Conservation (phyloP, 2,329 filamentous ascomycete species). For the Cercospora zeae-maydis region DNA sequence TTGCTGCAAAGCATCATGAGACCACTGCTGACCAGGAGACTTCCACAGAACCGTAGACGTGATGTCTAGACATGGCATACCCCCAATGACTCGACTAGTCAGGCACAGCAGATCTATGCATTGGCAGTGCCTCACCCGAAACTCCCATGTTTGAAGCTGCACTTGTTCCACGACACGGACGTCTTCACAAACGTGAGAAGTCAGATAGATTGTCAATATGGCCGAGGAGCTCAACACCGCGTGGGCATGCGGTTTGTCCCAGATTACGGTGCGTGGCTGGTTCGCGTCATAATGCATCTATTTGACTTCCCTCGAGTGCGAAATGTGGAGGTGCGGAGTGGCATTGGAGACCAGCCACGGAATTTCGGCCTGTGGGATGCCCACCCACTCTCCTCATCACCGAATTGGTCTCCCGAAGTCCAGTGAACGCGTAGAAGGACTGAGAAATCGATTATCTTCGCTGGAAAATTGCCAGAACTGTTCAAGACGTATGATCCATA, state of each 20-base stretch:
- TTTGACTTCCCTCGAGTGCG: background rate
- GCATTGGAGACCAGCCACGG: background rate
- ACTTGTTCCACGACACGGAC: background rate
- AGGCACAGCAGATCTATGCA: background rate
- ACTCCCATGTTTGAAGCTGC: background rate
- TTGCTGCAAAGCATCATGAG: background rate
- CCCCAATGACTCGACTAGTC: conserved; percentile 5
- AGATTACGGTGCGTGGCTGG: background rate
- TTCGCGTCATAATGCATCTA: background rate
- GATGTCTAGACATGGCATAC: background rate
- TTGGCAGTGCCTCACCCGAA: background rate
- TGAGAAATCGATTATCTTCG: too few relatives aligned
- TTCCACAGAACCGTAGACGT: background rate
- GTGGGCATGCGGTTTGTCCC: background rate
- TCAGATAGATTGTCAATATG: background rate
- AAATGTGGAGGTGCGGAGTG: background rate
- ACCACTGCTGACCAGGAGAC: background rate
- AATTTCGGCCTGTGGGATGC: background rate
- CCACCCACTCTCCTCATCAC: too few relatives aligned
- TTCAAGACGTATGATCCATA: too few relatives aligned
- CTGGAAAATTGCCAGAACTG: too few relatives aligned
- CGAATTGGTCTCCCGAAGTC: too few relatives aligned
- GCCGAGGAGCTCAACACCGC: background rate
- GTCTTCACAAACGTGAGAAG: background rate
- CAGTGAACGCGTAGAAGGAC: too few relatives aligned